These are phyloP conservation scores for Aspergillus terreus DNA, from an alignment of 2,329 filamentous ascomycete genomes.

Conservation along the genomic window DNA sequence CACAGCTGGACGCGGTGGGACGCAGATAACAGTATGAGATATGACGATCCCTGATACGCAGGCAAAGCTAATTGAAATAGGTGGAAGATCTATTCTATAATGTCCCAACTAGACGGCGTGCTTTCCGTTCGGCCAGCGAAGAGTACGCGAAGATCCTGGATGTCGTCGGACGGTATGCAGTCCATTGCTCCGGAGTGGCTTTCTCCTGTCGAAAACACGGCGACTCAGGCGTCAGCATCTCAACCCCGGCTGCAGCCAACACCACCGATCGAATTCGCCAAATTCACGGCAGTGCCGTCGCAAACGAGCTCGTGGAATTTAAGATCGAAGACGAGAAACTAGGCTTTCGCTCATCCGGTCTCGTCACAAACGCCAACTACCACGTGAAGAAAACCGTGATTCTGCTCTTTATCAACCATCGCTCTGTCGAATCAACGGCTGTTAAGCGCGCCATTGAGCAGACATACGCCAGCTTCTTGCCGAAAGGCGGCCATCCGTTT, in stretches of 20 bases:
- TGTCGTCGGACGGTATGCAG: conserved; percentile 85
- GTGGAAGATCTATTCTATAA: conserved; percentile 98
- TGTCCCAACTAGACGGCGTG: conserved; percentile 77
- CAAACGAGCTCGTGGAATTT: conserved; percentile 82
- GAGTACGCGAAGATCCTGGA: conserved; percentile 98
- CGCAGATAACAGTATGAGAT: conserved; percentile 72
- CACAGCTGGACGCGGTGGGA: conserved; percentile 81
- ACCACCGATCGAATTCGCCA: conserved; percentile 82
- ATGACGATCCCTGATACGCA: not conserved
- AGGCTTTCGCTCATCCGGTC: conserved; percentile 78
- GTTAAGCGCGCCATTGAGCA: conserved; percentile 91
- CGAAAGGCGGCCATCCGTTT: conserved; percentile 92
- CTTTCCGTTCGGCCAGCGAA: conserved; percentile 87
- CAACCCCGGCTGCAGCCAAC: conserved; percentile 69
- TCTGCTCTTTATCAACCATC: conserved; percentile 93
- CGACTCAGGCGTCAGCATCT: conserved; percentile 76
- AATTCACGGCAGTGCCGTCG: conserved; percentile 77
- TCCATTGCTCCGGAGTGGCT: conserved; percentile 85
- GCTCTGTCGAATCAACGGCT: conserved; percentile 81
- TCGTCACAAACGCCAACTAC: conserved; percentile 91
- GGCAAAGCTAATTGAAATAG: conserved; percentile 27
- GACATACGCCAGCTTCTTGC: conserved; percentile 79
- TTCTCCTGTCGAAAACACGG: conserved; percentile 98
- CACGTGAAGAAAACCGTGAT: conserved; percentile 84
- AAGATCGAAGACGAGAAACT: conserved; percentile 68